These are phyloP conservation scores for Mycena vulgaris DNA, from an alignment of 768 basidiomycete species.

Conservation along the genomic window DNA sequence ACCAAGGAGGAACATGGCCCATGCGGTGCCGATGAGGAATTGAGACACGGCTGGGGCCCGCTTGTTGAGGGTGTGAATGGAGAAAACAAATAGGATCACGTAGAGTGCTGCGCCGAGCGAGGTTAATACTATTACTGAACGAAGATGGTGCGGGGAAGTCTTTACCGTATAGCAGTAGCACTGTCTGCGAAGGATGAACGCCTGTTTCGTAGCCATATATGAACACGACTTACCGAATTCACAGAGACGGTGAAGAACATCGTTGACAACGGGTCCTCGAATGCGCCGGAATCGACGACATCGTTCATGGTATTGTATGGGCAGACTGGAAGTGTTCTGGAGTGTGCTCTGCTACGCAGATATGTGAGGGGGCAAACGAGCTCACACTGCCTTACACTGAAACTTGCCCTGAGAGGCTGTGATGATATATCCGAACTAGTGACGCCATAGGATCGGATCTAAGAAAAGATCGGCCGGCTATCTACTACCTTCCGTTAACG, in stretches of 20 bases:
- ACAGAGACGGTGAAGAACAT: constrained; percentile 23
- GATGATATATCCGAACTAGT: too few relatives aligned
- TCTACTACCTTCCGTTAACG: too few relatives aligned
- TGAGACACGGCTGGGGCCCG: not conserved
- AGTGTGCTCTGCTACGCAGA: too few relatives aligned
- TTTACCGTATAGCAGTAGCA: constrained; percentile 20
- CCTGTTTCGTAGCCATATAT: not conserved
- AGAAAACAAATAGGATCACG: constrained; percentile 16
- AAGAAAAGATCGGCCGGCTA: too few relatives aligned
- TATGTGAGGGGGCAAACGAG: too few relatives aligned
- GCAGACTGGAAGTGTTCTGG: too few relatives aligned
- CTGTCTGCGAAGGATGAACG: not conserved
- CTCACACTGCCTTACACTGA: too few relatives aligned
- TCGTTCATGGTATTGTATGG: too few relatives aligned
- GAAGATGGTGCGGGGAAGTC: not conserved
- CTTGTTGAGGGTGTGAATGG: constrained; percentile 5
- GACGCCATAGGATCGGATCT: too few relatives aligned
- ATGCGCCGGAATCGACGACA: constrained; percentile 25
- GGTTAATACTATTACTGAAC: not conserved
- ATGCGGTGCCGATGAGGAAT: constrained; percentile 28
- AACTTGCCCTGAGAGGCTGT: too few relatives aligned
- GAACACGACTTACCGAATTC: constrained; percentile 9
- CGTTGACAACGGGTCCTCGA: constrained; percentile 8
- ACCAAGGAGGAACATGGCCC: constrained; percentile 15
- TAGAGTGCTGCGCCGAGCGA: constrained; percentile 15